Percentiles rank a stretch among this genome's conserved stretches.
Evolutionary conservation across 768 basidiomycete genomes (phyloP).

Genomic region (Kwoniella sp.): DNA sequence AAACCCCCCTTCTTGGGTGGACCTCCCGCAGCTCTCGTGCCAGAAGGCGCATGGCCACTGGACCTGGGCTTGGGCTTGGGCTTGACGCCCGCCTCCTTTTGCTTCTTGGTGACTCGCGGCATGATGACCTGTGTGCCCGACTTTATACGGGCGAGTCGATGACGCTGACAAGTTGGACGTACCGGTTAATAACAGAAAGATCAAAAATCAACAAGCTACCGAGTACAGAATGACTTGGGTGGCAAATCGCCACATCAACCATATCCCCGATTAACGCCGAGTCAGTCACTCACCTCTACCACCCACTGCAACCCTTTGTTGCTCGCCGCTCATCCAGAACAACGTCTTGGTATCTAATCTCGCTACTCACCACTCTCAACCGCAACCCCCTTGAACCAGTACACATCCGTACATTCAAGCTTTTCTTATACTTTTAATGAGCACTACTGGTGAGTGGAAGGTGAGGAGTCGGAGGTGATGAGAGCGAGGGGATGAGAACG

Average conservation of each 20-base stretch:
- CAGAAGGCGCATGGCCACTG: not conserved
- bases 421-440: constrained; percentile 43
- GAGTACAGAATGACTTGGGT: not conserved
- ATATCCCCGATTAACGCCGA: not conserved
- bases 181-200: not conserved
- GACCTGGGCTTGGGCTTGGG: constrained; percentile 10
- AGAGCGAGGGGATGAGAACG: too few species aligned
- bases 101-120: constrained; percentile 34
- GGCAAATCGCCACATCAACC: constrained; percentile 14
- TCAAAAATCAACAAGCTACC: not conserved
- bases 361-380: constrained; percentile 12
- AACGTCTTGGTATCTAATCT: not conserved
- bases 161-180: not conserved
- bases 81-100: constrained; percentile 26
- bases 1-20: constrained; percentile 44
- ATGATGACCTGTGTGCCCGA: too few species aligned
- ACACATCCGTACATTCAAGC: too few species aligned
- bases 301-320: not conserved
- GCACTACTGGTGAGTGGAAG: constrained; percentile 51
- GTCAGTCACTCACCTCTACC: not conserved
- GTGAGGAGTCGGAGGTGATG: too few species aligned
- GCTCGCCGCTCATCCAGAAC: not conserved
- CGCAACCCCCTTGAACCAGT: too few species aligned
- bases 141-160: not conserved
- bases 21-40: not conserved